Percentiles rank a stretch among this genome's conserved stretches.
phyloP scores from a whole-genome alignment of 225 moss, liverwort and hornwort genomes.

The Climacium dendroides region DNA sequence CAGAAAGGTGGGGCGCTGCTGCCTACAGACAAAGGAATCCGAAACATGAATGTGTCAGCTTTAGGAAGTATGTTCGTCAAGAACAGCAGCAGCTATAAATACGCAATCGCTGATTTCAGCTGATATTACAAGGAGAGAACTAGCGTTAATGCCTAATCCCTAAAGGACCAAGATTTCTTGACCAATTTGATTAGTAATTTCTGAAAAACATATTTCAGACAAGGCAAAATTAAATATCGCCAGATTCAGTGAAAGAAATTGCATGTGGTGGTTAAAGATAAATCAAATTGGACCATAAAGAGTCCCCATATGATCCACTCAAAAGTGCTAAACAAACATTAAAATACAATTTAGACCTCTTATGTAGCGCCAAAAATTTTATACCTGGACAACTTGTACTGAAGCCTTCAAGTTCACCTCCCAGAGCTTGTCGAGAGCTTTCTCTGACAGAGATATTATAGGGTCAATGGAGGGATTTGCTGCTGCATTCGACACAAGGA shows the following conservation, averaged over 20 bases:
- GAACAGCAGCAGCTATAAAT: background rate
- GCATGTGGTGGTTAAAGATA: background rate
- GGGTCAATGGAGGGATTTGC: constrained; percentile 57
- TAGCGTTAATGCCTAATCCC: background rate
- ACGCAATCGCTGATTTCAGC: background rate
- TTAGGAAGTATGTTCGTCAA: background rate
- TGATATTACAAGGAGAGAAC: background rate
- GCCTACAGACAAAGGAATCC: constrained; percentile 31
- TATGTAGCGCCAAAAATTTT: background rate
- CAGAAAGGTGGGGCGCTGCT: constrained; percentile 53
- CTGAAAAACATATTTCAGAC: too few species aligned
- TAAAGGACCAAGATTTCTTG: background rate
- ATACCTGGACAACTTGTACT: constrained; percentile 81
- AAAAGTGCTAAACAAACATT: background rate
- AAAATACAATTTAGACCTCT: background rate
- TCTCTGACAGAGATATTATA: constrained; percentile 49
- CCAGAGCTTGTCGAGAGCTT: constrained; percentile 78
- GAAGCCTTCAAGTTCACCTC: constrained; percentile 87
- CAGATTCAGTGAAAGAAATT: background rate
- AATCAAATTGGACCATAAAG: too few species aligned
- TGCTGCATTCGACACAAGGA: constrained; percentile 93
- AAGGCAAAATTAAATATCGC: background rate
- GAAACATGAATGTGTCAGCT: background rate
- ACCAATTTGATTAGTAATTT: background rate
- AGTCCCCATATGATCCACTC: background rate